phyloP scores from a whole-genome alignment of 495 filamentous ascomycete genomes.

The Clavariopsis aquatica region DNA sequence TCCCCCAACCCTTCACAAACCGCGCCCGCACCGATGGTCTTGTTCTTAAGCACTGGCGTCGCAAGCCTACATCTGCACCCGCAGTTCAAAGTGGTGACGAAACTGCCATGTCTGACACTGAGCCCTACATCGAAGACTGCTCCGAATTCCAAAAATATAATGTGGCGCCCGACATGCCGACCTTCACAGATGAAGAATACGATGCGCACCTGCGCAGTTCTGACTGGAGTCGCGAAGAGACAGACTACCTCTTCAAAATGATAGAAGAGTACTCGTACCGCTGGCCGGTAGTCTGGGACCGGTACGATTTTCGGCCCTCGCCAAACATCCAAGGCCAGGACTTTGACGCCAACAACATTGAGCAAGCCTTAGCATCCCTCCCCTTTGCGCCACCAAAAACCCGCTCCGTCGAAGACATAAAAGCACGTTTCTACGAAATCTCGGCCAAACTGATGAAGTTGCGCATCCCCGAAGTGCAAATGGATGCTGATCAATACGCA shows the following conservation, averaged over 20 bases:
- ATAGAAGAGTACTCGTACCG: conserved; percentile 76
- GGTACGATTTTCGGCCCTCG: conserved; percentile 74
- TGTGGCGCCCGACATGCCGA: conserved; percentile 68
- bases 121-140: conserved; percentile 44
- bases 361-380: conserved; percentile 41
- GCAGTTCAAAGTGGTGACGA: conserved; percentile 42
- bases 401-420: conserved; percentile 85
- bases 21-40: conserved; percentile 59
- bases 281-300: conserved; percentile 90
- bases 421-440: conserved; percentile 84
- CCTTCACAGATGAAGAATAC: conserved; percentile 86
- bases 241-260: conserved; percentile 79
- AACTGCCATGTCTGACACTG: conserved; percentile 53
- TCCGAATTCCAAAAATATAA: conserved; percentile 81
- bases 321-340: conserved; percentile 14
- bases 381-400: conserved; percentile 49
- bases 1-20: conserved; percentile 58
- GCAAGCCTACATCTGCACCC: conserved; percentile 42
- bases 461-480: conserved; percentile 76
- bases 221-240: conserved; percentile 89
- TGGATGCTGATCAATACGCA: conserved; percentile 79
- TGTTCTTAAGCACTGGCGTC: conserved; percentile 68
- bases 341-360: conserved; percentile 35
- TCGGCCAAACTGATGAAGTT: conserved; percentile 83
- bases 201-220: conserved; percentile 66